phyloP scores from a whole-genome alignment of 2,329 filamentous ascomycete species.

The Diaporthe australafricana region DNA sequence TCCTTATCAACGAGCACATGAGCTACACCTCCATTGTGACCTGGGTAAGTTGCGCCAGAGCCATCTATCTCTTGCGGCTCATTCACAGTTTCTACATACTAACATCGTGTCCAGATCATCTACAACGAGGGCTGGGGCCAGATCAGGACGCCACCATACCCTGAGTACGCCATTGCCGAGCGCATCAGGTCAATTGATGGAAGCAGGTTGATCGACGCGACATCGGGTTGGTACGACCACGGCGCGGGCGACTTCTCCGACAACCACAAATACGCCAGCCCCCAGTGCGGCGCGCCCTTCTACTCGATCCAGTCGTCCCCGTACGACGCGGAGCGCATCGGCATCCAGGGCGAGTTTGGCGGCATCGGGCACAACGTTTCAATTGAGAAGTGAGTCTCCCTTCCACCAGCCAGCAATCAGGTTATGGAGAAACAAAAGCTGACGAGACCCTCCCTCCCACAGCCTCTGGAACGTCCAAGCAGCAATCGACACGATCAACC shows the following conservation, averaged over 20 bases:
- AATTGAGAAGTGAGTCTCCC: constrained; percentile 64
- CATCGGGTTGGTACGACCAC: constrained; percentile 76
- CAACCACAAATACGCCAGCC: constrained; percentile 78
- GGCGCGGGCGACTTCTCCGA: constrained; percentile 76
- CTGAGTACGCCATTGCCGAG: constrained; percentile 68
- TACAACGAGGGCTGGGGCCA: constrained; percentile 83
- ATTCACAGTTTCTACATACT: background rate
- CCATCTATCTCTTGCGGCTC: constrained; percentile 38
- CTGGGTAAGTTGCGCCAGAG: constrained; percentile 59
- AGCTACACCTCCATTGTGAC: constrained; percentile 73
- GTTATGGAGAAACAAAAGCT: background rate
- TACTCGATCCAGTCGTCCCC: constrained; percentile 68
- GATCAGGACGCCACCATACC: constrained; percentile 57
- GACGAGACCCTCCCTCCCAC: constrained; percentile 2
- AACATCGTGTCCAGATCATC: constrained; percentile 57
- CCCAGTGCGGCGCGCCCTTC: constrained; percentile 78
- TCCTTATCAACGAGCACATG: constrained; percentile 72
- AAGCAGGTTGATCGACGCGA: constrained; percentile 71
- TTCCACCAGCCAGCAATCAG: background rate
- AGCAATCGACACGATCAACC: constrained; percentile 70
- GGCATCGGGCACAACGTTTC: constrained; percentile 75
- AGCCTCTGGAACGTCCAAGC: constrained; percentile 73
- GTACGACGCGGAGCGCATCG: constrained; percentile 70
- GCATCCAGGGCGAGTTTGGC: constrained; percentile 78
- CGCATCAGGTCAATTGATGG: constrained; percentile 69